Base-by-base conservation (phyloP, 495 filamentous ascomycete species). In the Trichoderma reesei region DNA sequence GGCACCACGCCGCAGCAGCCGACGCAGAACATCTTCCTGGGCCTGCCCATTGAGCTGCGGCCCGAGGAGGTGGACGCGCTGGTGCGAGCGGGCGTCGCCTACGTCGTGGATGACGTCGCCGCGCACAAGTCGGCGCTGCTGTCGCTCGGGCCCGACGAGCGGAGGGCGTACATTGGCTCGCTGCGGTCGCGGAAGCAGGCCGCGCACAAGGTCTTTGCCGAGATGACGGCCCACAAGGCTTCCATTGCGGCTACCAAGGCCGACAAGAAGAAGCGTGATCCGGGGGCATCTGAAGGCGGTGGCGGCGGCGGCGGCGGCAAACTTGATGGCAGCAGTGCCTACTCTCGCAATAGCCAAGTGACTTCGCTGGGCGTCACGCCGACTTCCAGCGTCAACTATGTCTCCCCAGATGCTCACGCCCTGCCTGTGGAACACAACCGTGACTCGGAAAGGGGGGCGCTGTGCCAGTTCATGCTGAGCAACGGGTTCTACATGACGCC, bases 11-110 rank as follows among this genome's bases (percentile, higher is more conserved):
- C 95, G 3, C 94, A 96, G 75, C 84, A 88, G 48, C 91, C 93
- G 6, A 90, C 93, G 68, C 94, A 98, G 74, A 98, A 97, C 79
- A 82, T 96, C 61, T 97, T 98, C 72, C 82, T 92, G 64, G 90
- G 94, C 20, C 74, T 98, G 41, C 94, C 94, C 1, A 70, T 97
- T 42, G 87, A 96, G 76, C 78, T 98, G 46, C 90, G 93, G 82
- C 86, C 90, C 0, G 94, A 98, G 73, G 94, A 98, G 77, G 92
- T 87, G 3, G 82, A 85, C 63, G 71, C 96, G 63, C 82, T 98
- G 39, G 86, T 96, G 65, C 90, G 96, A 68, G 88, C 86, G 68
- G 85, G 83, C 68, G 82, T 85, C 68, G 92, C 83, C 64, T 91
- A 88, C 75, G 82, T 96, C 65, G 86, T 88, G 69, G 87, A 96